Conservation (phyloP, 2,329 filamentous ascomycete species). For the Aspergillus sp. region DNA sequence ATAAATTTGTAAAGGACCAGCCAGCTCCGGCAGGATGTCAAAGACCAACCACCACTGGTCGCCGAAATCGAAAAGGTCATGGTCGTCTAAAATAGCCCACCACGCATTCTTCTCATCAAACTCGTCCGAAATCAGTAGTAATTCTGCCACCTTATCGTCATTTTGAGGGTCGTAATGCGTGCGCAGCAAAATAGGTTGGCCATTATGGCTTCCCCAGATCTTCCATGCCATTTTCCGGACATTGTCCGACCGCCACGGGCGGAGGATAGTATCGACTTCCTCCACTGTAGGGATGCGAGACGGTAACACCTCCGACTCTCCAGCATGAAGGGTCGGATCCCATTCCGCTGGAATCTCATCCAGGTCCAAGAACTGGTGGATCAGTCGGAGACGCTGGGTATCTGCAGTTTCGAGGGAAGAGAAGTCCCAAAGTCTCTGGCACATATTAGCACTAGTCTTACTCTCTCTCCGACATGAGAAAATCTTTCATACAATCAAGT, state of each 20-base stretch:
- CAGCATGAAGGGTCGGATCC: conserved; percentile 1
- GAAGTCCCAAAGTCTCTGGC: conserved; percentile 4
- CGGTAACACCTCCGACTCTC: background rate
- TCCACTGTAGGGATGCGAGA: conserved; percentile 5
- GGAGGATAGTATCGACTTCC: conserved; percentile 5
- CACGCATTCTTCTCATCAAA: conserved; percentile 4
- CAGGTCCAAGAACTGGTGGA: conserved; percentile 4
- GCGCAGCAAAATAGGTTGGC: conserved; percentile 4
- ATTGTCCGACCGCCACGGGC: conserved; percentile 3
- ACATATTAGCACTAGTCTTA: no score
- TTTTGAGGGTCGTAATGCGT: conserved; percentile 5
- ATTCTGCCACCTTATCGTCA: conserved; percentile 2
- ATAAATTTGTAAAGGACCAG: conserved; percentile 1
- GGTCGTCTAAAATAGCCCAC: conserved; percentile 5
- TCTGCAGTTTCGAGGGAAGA: conserved; percentile 1
- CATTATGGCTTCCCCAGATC: background rate
- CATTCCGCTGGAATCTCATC: conserved; percentile 5
- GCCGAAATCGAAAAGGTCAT: conserved; percentile 4
- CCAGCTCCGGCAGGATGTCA: conserved; percentile 5
- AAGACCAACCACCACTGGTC: conserved; percentile 4
- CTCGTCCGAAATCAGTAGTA: conserved; percentile 1
- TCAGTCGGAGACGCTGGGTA: conserved; percentile 4
- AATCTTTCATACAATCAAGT: conserved; percentile 5
- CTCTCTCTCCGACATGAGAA: no score
- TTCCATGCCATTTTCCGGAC: conserved; percentile 5